Percentiles rank a stretch among this genome's conserved stretches.
These are phyloP conservation scores for Trypanosoma lewisi DNA, from an alignment of 208 protist genomes.

Conservation along the genomic window DNA sequence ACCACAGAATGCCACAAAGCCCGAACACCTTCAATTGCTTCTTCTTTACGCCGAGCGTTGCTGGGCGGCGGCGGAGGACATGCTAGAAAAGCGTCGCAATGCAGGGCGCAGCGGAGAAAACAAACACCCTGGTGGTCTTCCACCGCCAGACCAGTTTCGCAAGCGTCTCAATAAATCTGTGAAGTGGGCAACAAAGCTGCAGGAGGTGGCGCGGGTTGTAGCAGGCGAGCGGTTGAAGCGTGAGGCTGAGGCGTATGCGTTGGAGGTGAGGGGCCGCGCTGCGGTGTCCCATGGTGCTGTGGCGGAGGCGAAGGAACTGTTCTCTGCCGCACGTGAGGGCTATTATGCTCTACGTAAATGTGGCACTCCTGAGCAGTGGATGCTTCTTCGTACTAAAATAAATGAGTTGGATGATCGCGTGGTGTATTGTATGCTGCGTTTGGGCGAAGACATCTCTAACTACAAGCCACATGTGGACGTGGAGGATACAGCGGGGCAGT, in stretches of 20 bases:
- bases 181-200: slow-evolving; percentile 70
- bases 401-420: slow-evolving; percentile 84
- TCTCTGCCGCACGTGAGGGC: slow-evolving; percentile 45
- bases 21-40: slow-evolving; percentile 72
- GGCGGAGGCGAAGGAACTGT: slow-evolving; percentile 53
- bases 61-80: slow-evolving; percentile 73
- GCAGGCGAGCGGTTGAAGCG: slow-evolving; percentile 42
- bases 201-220: slow-evolving; percentile 43
- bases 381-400: slow-evolving; percentile 55
- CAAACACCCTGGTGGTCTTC: slow-evolving; percentile 55
- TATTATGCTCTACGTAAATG: slow-evolving; percentile 40
- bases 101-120: slow-evolving; percentile 33
- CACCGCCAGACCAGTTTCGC: slow-evolving; percentile 59
- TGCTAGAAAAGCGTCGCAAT: slow-evolving; percentile 52
- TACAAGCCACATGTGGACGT: slow-evolving; percentile 38
- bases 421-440: slow-evolving; percentile 78
- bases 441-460: slow-evolving; percentile 51
- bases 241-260: slow-evolving; percentile 63
- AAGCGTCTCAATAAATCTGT: slow-evolving; percentile 88
- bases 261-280: slow-evolving; percentile 56
- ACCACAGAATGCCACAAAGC: slow-evolving; percentile 49
- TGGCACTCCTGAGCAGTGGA: slow-evolving; percentile 35
- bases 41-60: slow-evolving; percentile 81
- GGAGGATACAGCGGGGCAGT: slow-evolving; percentile 6
- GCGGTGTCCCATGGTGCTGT: slow-evolving; percentile 48